Conservation (phyloP, 202 grass and related monocot genomes). For the Zizania palustris region DNA sequence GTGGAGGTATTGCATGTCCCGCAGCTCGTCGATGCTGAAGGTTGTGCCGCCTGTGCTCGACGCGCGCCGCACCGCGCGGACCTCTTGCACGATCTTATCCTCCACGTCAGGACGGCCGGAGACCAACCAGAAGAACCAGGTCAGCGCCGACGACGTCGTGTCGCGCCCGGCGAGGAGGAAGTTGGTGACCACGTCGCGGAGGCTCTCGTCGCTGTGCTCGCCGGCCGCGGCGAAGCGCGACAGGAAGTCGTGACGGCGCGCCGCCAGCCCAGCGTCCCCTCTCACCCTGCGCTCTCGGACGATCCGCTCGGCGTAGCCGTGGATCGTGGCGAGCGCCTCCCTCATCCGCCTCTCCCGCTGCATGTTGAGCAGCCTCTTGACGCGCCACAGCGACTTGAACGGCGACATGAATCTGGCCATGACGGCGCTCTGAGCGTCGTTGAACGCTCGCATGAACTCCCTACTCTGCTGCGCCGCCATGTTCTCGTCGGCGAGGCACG, state of each 20-base stretch:
- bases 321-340: conserved; percentile 46
- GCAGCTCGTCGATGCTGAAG: conserved; percentile 64
- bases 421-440: conserved; percentile 45
- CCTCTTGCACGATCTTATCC: conserved; percentile 54
- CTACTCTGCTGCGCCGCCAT: neutral
- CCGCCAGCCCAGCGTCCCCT: neutral
- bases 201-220: conserved; percentile 51
- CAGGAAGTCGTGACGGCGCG: conserved; percentile 57
- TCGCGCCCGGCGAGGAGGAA: conserved; percentile 67
- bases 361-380: conserved; percentile 57
- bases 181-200: conserved; percentile 63
- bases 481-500: conserved; percentile 49
- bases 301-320: conserved; percentile 45
- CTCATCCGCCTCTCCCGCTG: conserved; percentile 57
- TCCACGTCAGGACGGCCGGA: conserved; percentile 48
- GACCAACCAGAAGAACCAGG: conserved; percentile 76
- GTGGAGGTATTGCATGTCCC: conserved; percentile 53
- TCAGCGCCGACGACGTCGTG: conserved; percentile 68
- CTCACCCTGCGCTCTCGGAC: conserved; percentile 44
- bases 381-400: conserved; percentile 49
- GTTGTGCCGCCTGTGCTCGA: conserved; percentile 18
- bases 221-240: conserved; percentile 53
- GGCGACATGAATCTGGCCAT: conserved; percentile 61
- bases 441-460: conserved; percentile 58
- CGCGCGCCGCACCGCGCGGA: conserved; percentile 36